These are phyloP conservation scores for Arthrinium puccinioides DNA, from an alignment of 2,329 filamentous ascomycete species.

Conservation along the genomic window DNA sequence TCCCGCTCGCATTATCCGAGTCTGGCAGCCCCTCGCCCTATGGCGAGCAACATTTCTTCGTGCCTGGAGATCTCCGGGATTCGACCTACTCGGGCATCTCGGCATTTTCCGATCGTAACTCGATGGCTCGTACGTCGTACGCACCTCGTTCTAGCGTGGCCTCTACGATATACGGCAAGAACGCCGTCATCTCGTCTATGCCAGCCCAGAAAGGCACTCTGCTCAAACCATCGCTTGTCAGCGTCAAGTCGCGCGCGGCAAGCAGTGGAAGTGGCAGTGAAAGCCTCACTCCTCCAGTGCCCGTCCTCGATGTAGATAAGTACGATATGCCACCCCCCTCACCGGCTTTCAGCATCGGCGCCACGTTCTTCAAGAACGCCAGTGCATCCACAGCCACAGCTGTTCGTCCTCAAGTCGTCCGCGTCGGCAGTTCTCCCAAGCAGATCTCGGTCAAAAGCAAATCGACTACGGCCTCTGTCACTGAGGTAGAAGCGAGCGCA, in stretches of 20 bases:
- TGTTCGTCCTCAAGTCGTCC: slow-evolving; percentile 52
- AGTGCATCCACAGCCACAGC: slow-evolving; percentile 50
- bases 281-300: slow-evolving; percentile 60
- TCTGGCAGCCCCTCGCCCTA: slow-evolving; percentile 48
- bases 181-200: slow-evolving; percentile 70
- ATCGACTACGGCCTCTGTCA: slow-evolving; percentile 12
- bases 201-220: slow-evolving; percentile 79
- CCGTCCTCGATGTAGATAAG: slow-evolving; percentile 65
- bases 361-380: slow-evolving; percentile 60
- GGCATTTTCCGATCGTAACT: slow-evolving; percentile 52
- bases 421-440: slow-evolving; percentile 42
- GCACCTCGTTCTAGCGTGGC: slow-evolving; percentile 68
- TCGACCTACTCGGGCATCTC: slow-evolving; percentile 82
- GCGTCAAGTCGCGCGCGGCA: slow-evolving; percentile 66
- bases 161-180: slow-evolving; percentile 89
- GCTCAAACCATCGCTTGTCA: slow-evolving; percentile 87
- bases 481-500: slow-evolving; percentile 8
- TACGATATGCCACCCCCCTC: slow-evolving; percentile 38
- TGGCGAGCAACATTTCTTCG: slow-evolving; percentile 86
- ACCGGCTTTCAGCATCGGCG: slow-evolving; percentile 58
- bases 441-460: slow-evolving; percentile 25
- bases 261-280: slow-evolving; percentile 41
- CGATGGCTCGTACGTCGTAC: slow-evolving; percentile 51
- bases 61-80: slow-evolving; percentile 82
- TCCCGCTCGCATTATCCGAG: slow-evolving; percentile 62